These are phyloP conservation scores for Aspergillus avenaceus DNA, from an alignment of 495 filamentous ascomycete species.

Conservation along the genomic window DNA sequence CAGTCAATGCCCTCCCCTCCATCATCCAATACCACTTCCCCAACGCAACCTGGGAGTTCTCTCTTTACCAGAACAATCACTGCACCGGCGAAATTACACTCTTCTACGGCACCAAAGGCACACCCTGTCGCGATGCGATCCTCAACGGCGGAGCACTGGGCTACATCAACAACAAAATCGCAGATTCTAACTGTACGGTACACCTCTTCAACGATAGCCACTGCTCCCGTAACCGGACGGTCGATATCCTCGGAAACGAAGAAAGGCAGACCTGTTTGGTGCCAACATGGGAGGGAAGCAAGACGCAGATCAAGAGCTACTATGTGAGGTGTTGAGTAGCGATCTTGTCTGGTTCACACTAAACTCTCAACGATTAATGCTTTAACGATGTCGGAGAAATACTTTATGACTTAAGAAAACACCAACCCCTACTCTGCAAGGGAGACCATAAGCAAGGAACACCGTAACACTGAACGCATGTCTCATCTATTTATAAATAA, in stretches of 20 bases:
- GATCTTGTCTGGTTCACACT: too few relatives aligned
- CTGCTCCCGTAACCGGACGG: background rate
- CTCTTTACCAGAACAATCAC: conserved; percentile 4
- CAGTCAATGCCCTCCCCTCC: background rate
- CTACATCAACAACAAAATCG: conserved; percentile 1
- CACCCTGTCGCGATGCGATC: background rate
- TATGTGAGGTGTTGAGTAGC: background rate
- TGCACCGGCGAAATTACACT: conserved; percentile 10
- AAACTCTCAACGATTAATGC: too few relatives aligned
- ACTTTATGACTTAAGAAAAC: too few relatives aligned
- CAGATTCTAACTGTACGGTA: background rate
- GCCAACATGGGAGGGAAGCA: background rate
- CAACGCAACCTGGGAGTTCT: conserved; percentile 6
- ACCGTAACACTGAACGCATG: too few relatives aligned
- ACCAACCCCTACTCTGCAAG: too few relatives aligned
- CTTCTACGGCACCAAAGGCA: conserved; percentile 7
- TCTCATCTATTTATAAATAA: too few relatives aligned
- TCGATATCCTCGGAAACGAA: background rate
- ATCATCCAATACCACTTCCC: background rate
- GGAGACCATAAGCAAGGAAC: too few relatives aligned
- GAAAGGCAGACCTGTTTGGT: background rate
- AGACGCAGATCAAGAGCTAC: conserved; percentile 9
- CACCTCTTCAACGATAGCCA: background rate
- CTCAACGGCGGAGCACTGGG: conserved; percentile 10
- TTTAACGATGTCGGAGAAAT: too few relatives aligned